These are phyloP conservation scores for Rhizopus arrhizus DNA, from an alignment of 371 early-diverging fungal species.

Conservation along the genomic window DNA sequence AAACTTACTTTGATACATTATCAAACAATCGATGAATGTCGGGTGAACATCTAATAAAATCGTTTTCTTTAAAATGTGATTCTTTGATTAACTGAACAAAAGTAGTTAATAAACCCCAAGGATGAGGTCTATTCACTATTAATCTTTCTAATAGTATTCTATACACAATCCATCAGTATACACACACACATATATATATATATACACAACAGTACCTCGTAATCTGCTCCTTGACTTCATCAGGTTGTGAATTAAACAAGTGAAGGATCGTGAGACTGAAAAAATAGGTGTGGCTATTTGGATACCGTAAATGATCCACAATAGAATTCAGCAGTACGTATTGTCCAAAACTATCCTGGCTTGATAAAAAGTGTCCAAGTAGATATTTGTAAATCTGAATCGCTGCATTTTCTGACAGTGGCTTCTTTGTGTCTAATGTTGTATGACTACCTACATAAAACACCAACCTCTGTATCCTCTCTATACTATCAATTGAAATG, in stretches of 20 bases:
- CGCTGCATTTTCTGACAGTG: constrained; percentile 33
- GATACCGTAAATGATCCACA: constrained; percentile 95
- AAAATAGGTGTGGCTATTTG: constrained; percentile 93
- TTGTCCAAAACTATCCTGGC: constrained; percentile 52
- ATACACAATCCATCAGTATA: neutral
- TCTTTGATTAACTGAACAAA: constrained; percentile 93
- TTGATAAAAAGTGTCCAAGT: constrained; percentile 9
- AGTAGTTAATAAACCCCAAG: constrained; percentile 95
- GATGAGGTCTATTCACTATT: constrained; percentile 97
- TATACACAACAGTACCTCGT: constrained; percentile 62
- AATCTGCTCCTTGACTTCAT: constrained; percentile 85
- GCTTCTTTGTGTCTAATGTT: constrained; percentile 19
- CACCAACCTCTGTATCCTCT: constrained; percentile 21
- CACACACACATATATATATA: neutral
- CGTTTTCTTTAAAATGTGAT: constrained; percentile 81
- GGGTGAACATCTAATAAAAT: constrained; percentile 64
- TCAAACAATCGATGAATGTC: constrained; percentile 72
- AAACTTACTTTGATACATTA: constrained; percentile 58
- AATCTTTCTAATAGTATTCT: constrained; percentile 91
- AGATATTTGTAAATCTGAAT: constrained; percentile 36
- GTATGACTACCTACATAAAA: constrained; percentile 38
- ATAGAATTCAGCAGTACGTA: constrained; percentile 85
- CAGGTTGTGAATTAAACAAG: constrained; percentile 70
- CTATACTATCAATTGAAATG: neutral
- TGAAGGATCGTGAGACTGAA: constrained; percentile 79